Evolutionary conservation across 352 stramenopile genomes (phyloP), one percentile per base, ranked within the genome.

Genomic region (Phytopythium cucurbitacearum): DNA sequence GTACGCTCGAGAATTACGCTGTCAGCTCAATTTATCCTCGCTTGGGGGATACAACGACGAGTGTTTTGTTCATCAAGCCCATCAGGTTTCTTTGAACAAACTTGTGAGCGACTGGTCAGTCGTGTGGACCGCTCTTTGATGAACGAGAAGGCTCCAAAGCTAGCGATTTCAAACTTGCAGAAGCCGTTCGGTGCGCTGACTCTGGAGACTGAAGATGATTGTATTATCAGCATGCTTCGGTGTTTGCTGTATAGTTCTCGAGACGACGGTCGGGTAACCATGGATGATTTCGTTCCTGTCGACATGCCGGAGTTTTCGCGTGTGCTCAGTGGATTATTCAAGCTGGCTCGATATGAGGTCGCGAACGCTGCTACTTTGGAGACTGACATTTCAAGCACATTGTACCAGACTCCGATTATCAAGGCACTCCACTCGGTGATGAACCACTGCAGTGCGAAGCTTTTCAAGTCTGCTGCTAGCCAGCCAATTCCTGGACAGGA

Each of bases 371-470:
- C 21, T 28, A 28, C 21, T 28, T 28, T 28, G 21, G 21, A 28
- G 21, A 28, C 21, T 28, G 21, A 28, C 21, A 28, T 28, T 28
- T 28, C 21, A 28, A 28, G 21, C 21, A 28, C 21, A 28, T 28
- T 28, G 21, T 69, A 67, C 11, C 58, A 67, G 41, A 71, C 69
- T 13, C 58, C 65, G 13, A 56, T 82, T 6, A 72, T 57, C 10
- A 76, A 82, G 52, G 54, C 67, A 13, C 40, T 82, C 7, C 72
- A 80, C 40, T 72, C 52, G 8, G 40, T 80, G 35, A 62, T 80
- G 65, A 82, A 82, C 38, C 73, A 76, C 59, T 79, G 60, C 40
- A 69, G 65, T 46, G 57, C 71, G 4, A 60, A 28, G 21, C 21
- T 28, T 28, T 28, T 28, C 21, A 28, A 28, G 21, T 28, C 21